Conservation (phyloP, 2,329 filamentous ascomycete species). For the Coniochaeta sp. region DNA sequence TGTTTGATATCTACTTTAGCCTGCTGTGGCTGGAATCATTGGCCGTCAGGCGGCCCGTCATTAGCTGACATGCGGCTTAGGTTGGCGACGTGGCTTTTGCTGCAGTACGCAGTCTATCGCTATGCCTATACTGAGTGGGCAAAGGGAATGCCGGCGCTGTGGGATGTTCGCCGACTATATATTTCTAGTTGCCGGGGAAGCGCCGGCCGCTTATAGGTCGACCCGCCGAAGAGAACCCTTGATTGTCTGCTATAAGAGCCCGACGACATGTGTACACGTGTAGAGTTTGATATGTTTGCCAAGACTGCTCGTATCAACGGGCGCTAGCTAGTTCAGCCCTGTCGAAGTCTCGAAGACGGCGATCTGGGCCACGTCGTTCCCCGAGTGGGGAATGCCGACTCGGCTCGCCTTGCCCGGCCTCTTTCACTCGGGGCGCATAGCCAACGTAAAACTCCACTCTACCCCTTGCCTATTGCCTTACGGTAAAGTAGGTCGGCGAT, state of each 20-base stretch:
- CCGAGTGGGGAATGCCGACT: not conserved
- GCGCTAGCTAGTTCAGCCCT: not conserved
- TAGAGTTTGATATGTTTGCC: no score
- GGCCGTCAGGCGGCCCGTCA: not conserved
- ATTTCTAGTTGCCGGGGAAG: not conserved
- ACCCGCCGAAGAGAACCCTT: no score
- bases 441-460: not conserved
- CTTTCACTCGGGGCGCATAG: not conserved
- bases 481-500: not conserved
- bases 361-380: not conserved
- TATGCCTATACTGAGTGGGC: no score
- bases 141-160: no score
- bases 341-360: not conserved
- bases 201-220: not conserved
- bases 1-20: not conserved
- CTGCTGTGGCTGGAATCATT: not conserved
- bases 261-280: no score
- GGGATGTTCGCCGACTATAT: not conserved
- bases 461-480: not conserved
- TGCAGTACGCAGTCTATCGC: no score
- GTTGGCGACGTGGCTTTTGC: not conserved
- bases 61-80: not conserved
- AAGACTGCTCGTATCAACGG: not conserved
- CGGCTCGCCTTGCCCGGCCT: not conserved
- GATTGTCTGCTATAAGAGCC: no score